Evolutionary conservation across 345 rosid species (phyloP), one percentile per base, ranked within the genome.

Genomic region (Hypericum androsaemum): DNA sequence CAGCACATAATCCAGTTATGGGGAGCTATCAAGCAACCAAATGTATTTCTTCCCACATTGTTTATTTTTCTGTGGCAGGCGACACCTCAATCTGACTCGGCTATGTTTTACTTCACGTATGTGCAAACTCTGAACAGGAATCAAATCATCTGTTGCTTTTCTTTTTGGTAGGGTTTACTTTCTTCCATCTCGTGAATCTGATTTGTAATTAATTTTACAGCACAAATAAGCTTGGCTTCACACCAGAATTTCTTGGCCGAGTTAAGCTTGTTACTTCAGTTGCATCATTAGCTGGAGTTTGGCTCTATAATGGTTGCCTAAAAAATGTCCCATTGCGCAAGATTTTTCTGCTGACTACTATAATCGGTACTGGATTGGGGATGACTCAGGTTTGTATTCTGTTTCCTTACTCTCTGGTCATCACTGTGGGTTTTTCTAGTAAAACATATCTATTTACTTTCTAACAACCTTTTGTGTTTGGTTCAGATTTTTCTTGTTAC

Each of bases 61-160:
- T 92, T 92, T 65, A 74, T 92, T 51, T 88, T 92, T 78, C 78
- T 88, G 50, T 88, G 98, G 98, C 98, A 92, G 80, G 86, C 96
- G 64, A 92, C 97, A n/a, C 98, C 97, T 2, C 97, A 83, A 7
- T 92, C 98, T 16, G 98, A 92, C 56, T 83, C 95, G 52, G 98
- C 97, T 56, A 80, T 88, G 95, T 88, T 92, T 80, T 88, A 77
- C 77, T 92, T 88, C 84, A 81, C 94, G 98, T 88, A 81, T 59
- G 80, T 62, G 22, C 57, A 37, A 13, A 50, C 57, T 13, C 5
- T 57, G 50, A 42, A 22, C 32, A 22, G 32, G 32, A 22, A 22
- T 22, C 32, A 22, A 22, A 22, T 22, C 32, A 22, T 22, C 32
- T 22, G 32, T 22, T 22, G 4, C 32, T 22, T 22, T 22, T 4